A percentile compares a stretch with the other conserved stretches of the same genome.
phyloP scores from a whole-genome alignment of 1,284 basidiomycete species.

The Cutaneotrichosporon dermatis region DNA sequence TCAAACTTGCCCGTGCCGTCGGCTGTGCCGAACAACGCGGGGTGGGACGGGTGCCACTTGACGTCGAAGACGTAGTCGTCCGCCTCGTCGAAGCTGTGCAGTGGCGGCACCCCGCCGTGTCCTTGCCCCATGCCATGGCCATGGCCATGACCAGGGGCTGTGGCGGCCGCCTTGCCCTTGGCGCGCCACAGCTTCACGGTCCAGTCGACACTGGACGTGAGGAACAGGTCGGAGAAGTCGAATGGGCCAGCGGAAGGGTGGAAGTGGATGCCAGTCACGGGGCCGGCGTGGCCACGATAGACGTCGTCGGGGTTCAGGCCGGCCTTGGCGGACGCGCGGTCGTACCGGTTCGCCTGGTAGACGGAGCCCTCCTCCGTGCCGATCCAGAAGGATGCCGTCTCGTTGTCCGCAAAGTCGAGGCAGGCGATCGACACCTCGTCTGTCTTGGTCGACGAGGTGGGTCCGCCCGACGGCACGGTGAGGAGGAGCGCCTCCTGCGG shows the following conservation, averaged over 20 bases:
- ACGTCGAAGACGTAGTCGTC: conserved; percentile 99
- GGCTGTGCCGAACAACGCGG: conserved; percentile 86
- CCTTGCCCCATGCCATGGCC: too few relatives aligned
- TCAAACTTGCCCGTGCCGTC: conserved; percentile 94
- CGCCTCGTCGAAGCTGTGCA: conserved; percentile 91
- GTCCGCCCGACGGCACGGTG: conserved; percentile 57
- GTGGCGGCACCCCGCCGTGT: conserved; percentile 54
- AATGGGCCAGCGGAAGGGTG: conserved; percentile 85
- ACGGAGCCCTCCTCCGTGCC: conserved; percentile 97
- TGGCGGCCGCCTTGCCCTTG: conserved; percentile 51
- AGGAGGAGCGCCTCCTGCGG: conserved; percentile 94
- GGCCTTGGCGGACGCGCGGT: conserved; percentile 91
- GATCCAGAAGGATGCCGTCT: conserved; percentile 92
- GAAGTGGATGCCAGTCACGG: conserved; percentile 89
- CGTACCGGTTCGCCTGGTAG: conserved; percentile 92
- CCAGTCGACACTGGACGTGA: conserved; percentile 90
- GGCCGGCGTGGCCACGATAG: conserved; percentile 87
- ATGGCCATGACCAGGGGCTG: conserved; percentile 20
- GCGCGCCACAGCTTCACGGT: conserved; percentile 91
- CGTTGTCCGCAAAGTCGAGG: conserved; percentile 87
- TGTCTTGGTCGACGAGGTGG: conserved; percentile 72
- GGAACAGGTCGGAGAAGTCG: conserved; percentile 91
- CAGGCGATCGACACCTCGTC: conserved; percentile 91
- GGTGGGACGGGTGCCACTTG: conserved; percentile 93
- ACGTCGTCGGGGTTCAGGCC: conserved; percentile 86